Evolutionary conservation across 176 grass and related monocot species (phyloP), one percentile per base, ranked within the genome.

Genomic region (Lolium multiflorum): DNA sequence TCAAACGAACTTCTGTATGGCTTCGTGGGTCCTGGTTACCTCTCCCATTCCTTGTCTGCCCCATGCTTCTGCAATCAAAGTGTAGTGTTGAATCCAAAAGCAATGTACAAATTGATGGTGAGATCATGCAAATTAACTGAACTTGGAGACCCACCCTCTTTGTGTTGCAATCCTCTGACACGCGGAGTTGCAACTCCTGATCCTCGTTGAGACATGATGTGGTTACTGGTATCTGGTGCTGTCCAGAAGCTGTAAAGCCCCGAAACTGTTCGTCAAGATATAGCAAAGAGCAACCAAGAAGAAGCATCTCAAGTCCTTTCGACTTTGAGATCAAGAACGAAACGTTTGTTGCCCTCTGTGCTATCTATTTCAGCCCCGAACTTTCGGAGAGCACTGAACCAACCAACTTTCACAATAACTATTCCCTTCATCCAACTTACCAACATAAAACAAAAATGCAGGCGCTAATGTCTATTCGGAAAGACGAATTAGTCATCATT

Each of bases 11-110:
- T 88, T 78, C 93, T 88, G 93, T 84, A 98, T 95, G 26, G 96
- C 96, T 87, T 98, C 93, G 80, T 98, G 93, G 37, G 93, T 98
- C 66, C 82, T 95, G 44, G 91, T 89, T 56, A 98, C 96, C 81
- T 98, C 96, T 74, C 88, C 90, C 91, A 98, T 98, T 84, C 93
- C 79, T 88, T 95, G 69, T 92, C 89, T 48, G 80, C 78, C 37
- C 71, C 88, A 88, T 89, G 91, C 83, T 95, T 98, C 96, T 98
- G 88, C 51, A 47, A n/a, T 14, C 13, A 51, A 51, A 51, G 13
- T 51, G 11, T 13, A 51, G 31, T 47, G 10, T 83, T 90, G 54
- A 56, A 75, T 9, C 51, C 17, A 69, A 80, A 70, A 85, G 51
- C 7, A 43, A 69, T 84, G 31, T 74, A 76, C 54, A 44, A 48